These are phyloP conservation scores for Sarcodon aspratus DNA, from an alignment of 768 basidiomycete genomes.

Conservation along the genomic window DNA sequence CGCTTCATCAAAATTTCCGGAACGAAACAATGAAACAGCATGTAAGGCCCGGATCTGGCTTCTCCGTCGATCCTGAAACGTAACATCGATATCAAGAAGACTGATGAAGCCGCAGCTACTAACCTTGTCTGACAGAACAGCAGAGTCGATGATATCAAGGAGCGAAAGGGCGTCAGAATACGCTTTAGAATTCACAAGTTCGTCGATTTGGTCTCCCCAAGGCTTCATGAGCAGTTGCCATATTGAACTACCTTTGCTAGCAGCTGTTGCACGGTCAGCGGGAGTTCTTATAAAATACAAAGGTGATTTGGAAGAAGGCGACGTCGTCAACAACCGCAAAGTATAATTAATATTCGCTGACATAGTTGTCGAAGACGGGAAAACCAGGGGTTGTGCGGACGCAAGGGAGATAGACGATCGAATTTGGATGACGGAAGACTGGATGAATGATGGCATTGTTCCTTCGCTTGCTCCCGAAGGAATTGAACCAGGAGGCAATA, in stretches of 20 bases:
- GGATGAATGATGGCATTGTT: slow-evolving; percentile 26
- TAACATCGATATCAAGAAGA: not conserved
- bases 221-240: slow-evolving; percentile 66
- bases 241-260: slow-evolving; percentile 64
- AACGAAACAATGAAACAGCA: slow-evolving; percentile 68
- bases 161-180: slow-evolving; percentile 78
- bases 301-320: slow-evolving; percentile 40
- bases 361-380: slow-evolving; percentile 38
- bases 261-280: slow-evolving; percentile 51
- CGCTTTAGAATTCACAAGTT: slow-evolving; percentile 54
- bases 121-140: slow-evolving; percentile 55
- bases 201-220: slow-evolving; percentile 78
- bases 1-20: slow-evolving; percentile 60
- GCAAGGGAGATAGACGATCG: slow-evolving; percentile 58
- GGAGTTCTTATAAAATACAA: slow-evolving; percentile 63
- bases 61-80: slow-evolving; percentile 36
- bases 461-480: slow-evolving; percentile 16
- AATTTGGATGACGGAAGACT: slow-evolving; percentile 56
- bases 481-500: slow-evolving; percentile 61
- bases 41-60: slow-evolving; percentile 59
- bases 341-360: slow-evolving; percentile 28
- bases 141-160: slow-evolving; percentile 56
- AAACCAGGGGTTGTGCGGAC: slow-evolving; percentile 48
- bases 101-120: not conserved
- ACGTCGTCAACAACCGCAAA: slow-evolving; percentile 55